Evolutionary conservation across 2,329 filamentous ascomycete genomes (phyloP).

Genomic region (Beauveria sp.): DNA sequence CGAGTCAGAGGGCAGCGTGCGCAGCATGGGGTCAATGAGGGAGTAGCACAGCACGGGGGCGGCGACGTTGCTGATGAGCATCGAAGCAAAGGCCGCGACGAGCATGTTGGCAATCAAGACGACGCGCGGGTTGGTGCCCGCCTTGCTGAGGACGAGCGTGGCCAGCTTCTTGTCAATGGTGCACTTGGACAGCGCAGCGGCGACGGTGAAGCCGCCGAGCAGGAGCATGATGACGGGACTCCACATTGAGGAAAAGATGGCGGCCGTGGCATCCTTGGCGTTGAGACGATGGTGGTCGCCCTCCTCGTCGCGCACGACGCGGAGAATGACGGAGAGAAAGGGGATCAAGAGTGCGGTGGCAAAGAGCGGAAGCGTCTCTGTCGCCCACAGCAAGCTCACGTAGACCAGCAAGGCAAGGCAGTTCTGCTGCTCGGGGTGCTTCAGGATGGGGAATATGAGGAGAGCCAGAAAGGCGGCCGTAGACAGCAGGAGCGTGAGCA

Average conservation of each 20-base stretch:
- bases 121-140: constrained; percentile 79
- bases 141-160: constrained; percentile 92
- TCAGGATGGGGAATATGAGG: constrained; percentile 72
- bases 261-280: constrained; percentile 73
- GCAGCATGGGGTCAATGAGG: constrained; percentile 94
- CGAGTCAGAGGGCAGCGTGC: constrained; percentile 83
- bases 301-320: constrained; percentile 72
- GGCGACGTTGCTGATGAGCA: constrained; percentile 98
- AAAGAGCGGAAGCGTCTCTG: constrained; percentile 93
- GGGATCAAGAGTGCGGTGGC: constrained; percentile 92
- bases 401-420: constrained; percentile 90
- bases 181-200: constrained; percentile 91
- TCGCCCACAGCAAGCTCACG: constrained; percentile 92
- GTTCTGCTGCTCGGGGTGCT: constrained; percentile 85
- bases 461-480: constrained; percentile 67
- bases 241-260: constrained; percentile 96
- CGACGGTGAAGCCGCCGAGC: constrained; percentile 91
- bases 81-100: constrained; percentile 92
- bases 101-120: constrained; percentile 98
- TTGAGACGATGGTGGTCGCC: constrained; percentile 57
- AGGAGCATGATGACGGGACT: constrained; percentile 98
- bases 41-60: constrained; percentile 95
- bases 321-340: constrained; percentile 81
- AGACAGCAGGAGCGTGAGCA: constrained; percentile 66
- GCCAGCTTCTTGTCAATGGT: constrained; percentile 97